Evolutionary conservation across 495 filamentous ascomycete species (phyloP).

Genomic region (Penicillium atrosanguineum): DNA sequence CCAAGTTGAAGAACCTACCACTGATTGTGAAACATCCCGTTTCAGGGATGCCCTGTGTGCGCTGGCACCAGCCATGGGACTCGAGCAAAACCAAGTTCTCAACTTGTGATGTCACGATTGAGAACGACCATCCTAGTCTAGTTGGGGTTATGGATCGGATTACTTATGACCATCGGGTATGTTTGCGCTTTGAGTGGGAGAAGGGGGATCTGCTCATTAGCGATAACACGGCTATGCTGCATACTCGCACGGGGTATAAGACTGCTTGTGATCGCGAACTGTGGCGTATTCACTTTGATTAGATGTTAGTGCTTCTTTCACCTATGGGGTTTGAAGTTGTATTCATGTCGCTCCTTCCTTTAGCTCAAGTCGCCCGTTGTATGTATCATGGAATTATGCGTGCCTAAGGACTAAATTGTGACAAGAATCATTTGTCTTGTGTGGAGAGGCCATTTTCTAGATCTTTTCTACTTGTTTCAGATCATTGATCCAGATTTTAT

Average conservation of each 20-base stretch:
- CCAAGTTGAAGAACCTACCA: constrained; percentile 39
- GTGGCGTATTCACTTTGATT: constrained; percentile 51
- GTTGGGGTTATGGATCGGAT: constrained; percentile 34
- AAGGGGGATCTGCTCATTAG: constrained; percentile 54
- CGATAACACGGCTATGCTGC: constrained; percentile 52
- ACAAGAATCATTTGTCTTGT: background rate
- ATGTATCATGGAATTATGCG: background rate
- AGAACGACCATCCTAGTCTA: constrained; percentile 33
- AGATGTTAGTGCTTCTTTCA: background rate
- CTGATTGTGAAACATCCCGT: constrained; percentile 49
- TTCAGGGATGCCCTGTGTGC: constrained; percentile 42
- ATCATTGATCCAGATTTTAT: background rate
- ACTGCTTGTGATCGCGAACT: constrained; percentile 44
- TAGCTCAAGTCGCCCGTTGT: constrained; percentile 1
- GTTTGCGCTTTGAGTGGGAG: constrained; percentile 46
- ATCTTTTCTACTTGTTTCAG: background rate
- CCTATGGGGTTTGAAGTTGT: background rate
- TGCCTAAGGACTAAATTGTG: background rate
- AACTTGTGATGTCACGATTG: constrained; percentile 43
- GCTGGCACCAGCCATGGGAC: constrained; percentile 57
- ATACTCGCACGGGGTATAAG: constrained; percentile 48
- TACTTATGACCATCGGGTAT: constrained; percentile 50
- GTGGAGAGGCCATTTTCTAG: background rate
- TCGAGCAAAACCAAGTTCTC: constrained; percentile 47
- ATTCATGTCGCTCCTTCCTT: background rate